Conservation (phyloP, 164 flowering plant species). For the Paratinospora sagittata region DNA sequence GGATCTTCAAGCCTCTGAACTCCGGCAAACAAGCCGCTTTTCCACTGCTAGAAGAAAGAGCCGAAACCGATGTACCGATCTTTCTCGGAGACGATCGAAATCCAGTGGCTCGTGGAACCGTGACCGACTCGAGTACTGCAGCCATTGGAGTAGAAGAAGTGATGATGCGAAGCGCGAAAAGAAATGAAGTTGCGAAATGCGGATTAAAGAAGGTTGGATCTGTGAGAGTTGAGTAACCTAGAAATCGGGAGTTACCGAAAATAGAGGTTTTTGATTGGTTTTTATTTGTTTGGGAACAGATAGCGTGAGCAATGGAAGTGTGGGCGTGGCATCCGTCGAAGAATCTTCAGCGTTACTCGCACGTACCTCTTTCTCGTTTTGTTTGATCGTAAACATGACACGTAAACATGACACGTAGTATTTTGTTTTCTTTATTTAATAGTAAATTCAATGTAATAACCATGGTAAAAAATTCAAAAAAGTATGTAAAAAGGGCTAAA, state of each 20-base stretch:
- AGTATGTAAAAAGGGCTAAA: too few species aligned
- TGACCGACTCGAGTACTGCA: constrained; percentile 39
- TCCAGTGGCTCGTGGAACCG: constrained; percentile 35
- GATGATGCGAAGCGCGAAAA: too few species aligned
- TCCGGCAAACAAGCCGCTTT: constrained; percentile 23
- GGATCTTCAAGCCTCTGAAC: constrained; percentile 43
- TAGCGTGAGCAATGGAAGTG: background rate
- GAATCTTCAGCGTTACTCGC: too few species aligned
- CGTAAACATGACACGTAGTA: too few species aligned
- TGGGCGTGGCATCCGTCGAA: too few species aligned
- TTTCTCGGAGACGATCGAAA: constrained; percentile 9
- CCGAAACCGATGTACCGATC: constrained; percentile 19
- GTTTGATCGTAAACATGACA: too few species aligned
- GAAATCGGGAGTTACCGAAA: background rate
- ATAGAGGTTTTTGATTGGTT: background rate
- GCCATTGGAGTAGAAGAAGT: constrained; percentile 39
- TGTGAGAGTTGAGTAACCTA: too few species aligned
- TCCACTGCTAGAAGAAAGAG: constrained; percentile 18
- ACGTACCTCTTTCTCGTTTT: too few species aligned
- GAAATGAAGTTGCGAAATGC: too few species aligned
- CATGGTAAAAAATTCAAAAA: too few species aligned
- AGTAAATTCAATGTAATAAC: too few species aligned
- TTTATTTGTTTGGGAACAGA: background rate
- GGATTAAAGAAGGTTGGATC: background rate
- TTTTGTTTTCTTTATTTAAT: too few species aligned